phyloP scores from a whole-genome alignment of 2,329 filamentous ascomycete genomes.

The Juglanconis juglandina region DNA sequence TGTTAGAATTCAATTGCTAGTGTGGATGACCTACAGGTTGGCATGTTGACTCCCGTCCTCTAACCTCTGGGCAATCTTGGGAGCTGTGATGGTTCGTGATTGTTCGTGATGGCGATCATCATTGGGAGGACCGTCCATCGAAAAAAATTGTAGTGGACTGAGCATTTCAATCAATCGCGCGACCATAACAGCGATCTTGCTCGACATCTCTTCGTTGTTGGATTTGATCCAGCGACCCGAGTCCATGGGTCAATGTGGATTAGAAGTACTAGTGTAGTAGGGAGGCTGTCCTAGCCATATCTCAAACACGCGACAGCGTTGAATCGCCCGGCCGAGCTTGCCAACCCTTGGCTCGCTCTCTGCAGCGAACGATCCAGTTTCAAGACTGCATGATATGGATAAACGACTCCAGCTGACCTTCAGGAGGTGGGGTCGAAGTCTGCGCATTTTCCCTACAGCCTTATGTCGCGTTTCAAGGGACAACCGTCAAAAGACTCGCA shows the following conservation, averaged over 20 bases:
- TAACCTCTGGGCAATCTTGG: no score
- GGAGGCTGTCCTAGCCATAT: no score
- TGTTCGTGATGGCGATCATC: no score
- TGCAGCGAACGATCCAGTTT: neutral
- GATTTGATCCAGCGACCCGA: neutral
- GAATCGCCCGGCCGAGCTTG: neutral
- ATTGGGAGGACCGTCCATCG: neutral
- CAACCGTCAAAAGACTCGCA: neutral
- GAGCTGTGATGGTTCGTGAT: no score
- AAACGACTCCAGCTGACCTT: neutral
- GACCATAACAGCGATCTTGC: neutral
- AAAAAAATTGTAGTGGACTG: neutral
- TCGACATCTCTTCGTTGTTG: neutral
- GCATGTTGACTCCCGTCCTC: no score
- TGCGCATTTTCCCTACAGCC: neutral
- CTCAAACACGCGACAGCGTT: no score
- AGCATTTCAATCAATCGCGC: neutral
- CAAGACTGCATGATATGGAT: constrained; percentile 6
- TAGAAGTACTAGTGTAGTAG: no score
- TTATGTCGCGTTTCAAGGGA: neutral
- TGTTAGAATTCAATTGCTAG: no score
- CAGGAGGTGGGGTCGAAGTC: neutral
- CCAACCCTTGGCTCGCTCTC: neutral
- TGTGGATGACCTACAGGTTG: no score
- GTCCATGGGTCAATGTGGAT: neutral